Conservation (phyloP, 768 basidiomycete species). For the Suillus hirtellus region DNA sequence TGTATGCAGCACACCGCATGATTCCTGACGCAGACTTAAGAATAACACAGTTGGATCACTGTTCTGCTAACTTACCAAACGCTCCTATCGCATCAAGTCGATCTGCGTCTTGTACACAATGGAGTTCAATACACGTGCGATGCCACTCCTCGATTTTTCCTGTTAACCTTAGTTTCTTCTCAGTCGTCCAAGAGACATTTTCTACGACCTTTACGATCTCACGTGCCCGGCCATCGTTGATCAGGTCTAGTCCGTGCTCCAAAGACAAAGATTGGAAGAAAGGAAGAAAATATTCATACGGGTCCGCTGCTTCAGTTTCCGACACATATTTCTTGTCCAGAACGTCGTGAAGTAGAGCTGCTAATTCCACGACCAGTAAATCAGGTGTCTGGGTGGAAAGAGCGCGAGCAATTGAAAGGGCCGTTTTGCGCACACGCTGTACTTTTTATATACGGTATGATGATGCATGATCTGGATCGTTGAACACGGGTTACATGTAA, state of each 20-base stretch:
- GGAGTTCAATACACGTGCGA: slow-evolving; percentile 67
- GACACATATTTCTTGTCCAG: slow-evolving; percentile 84
- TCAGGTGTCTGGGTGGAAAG: slow-evolving; percentile 52
- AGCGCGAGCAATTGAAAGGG: slow-evolving; percentile 62
- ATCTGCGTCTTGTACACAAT: slow-evolving; percentile 82
- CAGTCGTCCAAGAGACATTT: slow-evolving; percentile 84
- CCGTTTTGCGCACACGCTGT: slow-evolving; percentile 77
- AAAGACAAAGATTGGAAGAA: slow-evolving; percentile 52
- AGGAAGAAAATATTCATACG: slow-evolving; percentile 66
- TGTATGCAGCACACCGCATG: slow-evolving; percentile 70
- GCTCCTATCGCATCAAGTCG: slow-evolving; percentile 79
- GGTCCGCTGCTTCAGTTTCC: slow-evolving; percentile 53
- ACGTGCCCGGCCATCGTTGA: slow-evolving; percentile 59
- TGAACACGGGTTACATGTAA: slow-evolving; percentile 7
- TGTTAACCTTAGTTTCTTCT: slow-evolving; percentile 60
- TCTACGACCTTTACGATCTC: slow-evolving; percentile 64
- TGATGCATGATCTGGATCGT: background rate
- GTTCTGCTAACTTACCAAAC: slow-evolving; percentile 51
- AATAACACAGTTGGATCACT: background rate
- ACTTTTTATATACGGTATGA: slow-evolving; percentile 46
- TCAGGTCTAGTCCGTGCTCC: slow-evolving; percentile 51
- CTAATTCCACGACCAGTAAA: slow-evolving; percentile 76
- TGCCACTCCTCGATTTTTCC: slow-evolving; percentile 70
- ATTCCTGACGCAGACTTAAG: slow-evolving; percentile 41
- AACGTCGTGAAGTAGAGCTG: slow-evolving; percentile 87